Evolutionary conservation across 805 yeast species (phyloP).

Genomic region (Zygosaccharomyces rouxii): DNA sequence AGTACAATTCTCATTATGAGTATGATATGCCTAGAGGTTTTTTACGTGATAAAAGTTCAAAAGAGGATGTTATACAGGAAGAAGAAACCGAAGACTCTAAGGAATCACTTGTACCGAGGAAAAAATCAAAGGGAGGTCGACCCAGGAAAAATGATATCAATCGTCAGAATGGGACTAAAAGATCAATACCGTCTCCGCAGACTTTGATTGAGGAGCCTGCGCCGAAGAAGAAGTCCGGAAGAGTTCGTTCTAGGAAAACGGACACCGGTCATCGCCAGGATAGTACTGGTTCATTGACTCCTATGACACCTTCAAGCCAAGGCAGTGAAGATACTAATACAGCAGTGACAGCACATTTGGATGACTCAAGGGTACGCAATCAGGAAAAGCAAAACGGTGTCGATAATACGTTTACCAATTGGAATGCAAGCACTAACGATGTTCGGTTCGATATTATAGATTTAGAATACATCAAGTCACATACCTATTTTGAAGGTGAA

Average conservation of each 20-base stretch:
- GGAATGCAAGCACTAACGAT: constrained; percentile 11
- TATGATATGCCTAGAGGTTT: constrained; percentile 26
- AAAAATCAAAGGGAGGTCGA: background rate
- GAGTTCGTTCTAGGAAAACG: background rate
- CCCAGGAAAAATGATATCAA: background rate
- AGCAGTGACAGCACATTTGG: background rate
- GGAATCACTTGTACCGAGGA: background rate
- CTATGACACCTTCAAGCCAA: background rate
- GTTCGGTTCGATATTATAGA: constrained; percentile 22
- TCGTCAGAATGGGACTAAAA: background rate
- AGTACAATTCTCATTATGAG: constrained; percentile 26
- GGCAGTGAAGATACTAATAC: background rate
- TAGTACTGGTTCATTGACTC: background rate
- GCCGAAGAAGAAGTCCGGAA: background rate
- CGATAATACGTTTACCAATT: constrained; percentile 13
- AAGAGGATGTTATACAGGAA: background rate
- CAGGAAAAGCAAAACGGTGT: constrained; percentile 1
- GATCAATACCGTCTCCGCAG: background rate
- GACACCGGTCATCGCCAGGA: background rate
- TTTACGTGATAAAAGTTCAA: constrained; percentile 16
- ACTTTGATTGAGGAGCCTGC: background rate
- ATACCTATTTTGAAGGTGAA: constrained; percentile 5
- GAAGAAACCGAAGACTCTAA: background rate
- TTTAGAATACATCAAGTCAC: constrained; percentile 10
- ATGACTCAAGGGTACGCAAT: background rate